Percentiles rank a stretch among this genome's conserved stretches.
phyloP scores from a whole-genome alignment of 257 asterid genomes.

The Solanum tacnaense region DNA sequence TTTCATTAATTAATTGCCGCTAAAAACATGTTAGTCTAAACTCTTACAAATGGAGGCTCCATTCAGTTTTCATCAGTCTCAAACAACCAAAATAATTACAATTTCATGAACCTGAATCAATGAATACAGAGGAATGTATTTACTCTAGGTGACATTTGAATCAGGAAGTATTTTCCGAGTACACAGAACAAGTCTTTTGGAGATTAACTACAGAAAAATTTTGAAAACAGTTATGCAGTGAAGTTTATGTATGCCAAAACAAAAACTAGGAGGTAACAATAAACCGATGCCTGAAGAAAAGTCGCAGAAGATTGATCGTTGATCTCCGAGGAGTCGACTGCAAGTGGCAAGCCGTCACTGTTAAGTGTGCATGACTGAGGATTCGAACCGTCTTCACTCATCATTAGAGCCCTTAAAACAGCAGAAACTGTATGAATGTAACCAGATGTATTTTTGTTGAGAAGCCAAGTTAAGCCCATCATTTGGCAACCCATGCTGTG shows the following conservation, averaged over 20 bases:
- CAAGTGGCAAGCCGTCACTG: slow-evolving; percentile 98
- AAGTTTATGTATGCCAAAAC: not conserved
- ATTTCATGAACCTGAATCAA: not conserved
- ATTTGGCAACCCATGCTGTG: slow-evolving; percentile 70
- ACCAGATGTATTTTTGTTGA: slow-evolving; percentile 88
- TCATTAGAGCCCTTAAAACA: slow-evolving; percentile 84
- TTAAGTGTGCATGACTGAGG: slow-evolving; percentile 88
- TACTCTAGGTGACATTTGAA: not conserved
- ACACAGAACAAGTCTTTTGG: not conserved
- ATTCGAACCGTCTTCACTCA: slow-evolving; percentile 79
- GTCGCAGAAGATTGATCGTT: slow-evolving; percentile 7
- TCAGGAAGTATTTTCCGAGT: not conserved
- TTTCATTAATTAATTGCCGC: not conserved
- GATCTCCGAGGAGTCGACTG: slow-evolving; percentile 83
- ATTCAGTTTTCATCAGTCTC: not conserved
- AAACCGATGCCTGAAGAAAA: not conserved
- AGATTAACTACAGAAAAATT: not conserved
- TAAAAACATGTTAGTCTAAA: not conserved
- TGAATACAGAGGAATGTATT: not conserved
- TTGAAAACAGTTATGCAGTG: not conserved
- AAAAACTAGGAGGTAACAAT: not conserved
- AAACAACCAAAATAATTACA: not conserved
- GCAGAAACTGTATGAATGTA: slow-evolving; percentile 96
- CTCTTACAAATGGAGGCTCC: not conserved
- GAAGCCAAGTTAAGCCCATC: slow-evolving; percentile 98